Evolutionary conservation across 176 grass and related monocot species (phyloP).

Genomic region (Phoenix dactylifera): DNA sequence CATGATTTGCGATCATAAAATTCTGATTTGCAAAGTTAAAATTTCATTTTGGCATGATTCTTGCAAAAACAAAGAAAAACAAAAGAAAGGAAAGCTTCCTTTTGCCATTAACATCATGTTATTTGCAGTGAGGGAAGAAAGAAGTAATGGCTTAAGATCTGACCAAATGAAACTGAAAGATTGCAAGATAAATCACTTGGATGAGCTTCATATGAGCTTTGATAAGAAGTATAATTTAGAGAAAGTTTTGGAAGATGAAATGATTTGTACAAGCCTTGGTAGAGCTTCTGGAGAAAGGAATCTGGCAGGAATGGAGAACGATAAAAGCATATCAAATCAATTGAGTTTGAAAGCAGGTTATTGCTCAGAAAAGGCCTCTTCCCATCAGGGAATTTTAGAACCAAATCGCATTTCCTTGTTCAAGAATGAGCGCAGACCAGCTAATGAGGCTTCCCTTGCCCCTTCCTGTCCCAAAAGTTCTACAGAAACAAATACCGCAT

Average conservation of each 20-base stretch:
- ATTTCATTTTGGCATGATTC: too few species aligned
- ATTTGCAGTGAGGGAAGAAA: constrained; percentile 5
- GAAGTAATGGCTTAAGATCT: background rate
- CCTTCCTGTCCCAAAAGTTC: background rate
- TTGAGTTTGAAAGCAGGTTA: constrained; percentile 1
- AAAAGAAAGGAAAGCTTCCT: background rate
- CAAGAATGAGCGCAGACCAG: background rate
- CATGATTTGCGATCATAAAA: background rate
- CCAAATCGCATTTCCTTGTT: background rate
- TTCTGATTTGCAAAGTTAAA: background rate
- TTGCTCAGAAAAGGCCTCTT: background rate
- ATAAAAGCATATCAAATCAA: background rate
- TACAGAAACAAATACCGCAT: background rate
- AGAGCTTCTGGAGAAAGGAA: background rate
- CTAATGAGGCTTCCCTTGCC: background rate
- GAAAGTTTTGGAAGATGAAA: background rate
- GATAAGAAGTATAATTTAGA: background rate
- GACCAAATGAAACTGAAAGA: background rate
- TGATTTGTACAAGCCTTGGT: background rate
- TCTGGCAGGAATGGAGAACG: background rate
- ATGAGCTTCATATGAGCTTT: constrained; percentile 8
- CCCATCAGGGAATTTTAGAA: background rate
- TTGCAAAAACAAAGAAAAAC: too few species aligned
- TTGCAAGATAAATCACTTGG: background rate
- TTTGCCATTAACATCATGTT: background rate